These are phyloP conservation scores for Aspergillus fijiensis DNA, from an alignment of 2,329 filamentous ascomycete genomes.

Conservation along the genomic window DNA sequence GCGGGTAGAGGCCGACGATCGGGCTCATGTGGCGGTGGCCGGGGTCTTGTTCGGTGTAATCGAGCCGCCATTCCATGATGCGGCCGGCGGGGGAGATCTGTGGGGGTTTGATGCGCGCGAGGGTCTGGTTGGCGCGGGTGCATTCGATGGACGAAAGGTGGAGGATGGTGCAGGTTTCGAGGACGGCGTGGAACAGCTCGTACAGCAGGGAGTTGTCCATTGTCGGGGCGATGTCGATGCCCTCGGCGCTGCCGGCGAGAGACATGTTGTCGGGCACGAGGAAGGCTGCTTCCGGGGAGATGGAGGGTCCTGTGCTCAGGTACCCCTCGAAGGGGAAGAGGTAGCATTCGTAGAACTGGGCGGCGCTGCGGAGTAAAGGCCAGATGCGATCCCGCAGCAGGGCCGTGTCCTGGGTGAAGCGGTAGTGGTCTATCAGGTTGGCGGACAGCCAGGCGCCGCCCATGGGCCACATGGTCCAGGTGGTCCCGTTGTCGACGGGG, in stretches of 20 bases:
- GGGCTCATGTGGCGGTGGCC: slow-evolving; percentile 54
- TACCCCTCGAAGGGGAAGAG: slow-evolving; percentile 10
- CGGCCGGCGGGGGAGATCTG: slow-evolving; percentile 26
- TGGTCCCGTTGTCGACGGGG: slow-evolving; percentile 45
- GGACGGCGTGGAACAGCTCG: slow-evolving; percentile 29
- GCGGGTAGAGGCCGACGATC: slow-evolving; percentile 50
- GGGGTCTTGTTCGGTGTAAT: slow-evolving; percentile 44
- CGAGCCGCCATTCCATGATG: slow-evolving; percentile 34
- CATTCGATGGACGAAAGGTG: neutral
- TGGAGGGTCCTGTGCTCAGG: slow-evolving; percentile 16
- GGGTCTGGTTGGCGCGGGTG: slow-evolving; percentile 6
- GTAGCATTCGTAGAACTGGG: slow-evolving; percentile 13
- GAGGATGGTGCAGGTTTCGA: neutral
- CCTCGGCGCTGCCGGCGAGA: neutral
- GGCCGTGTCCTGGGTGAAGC: slow-evolving; percentile 44
- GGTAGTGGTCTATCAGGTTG: slow-evolving; percentile 57
- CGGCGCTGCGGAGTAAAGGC: slow-evolving; percentile 15
- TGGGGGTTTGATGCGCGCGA: slow-evolving; percentile 11
- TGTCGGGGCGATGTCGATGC: slow-evolving; percentile 34
- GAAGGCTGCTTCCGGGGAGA: slow-evolving; percentile 24
- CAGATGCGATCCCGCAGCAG: slow-evolving; percentile 17
- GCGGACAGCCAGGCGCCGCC: slow-evolving; percentile 59
- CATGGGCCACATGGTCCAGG: slow-evolving; percentile 41
- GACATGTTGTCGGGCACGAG: slow-evolving; percentile 6
- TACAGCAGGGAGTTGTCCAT: slow-evolving; percentile 47